Evolutionary conservation across 2,329 filamentous ascomycete genomes (phyloP).

Genomic region (Phyllosticta ampelicida): DNA sequence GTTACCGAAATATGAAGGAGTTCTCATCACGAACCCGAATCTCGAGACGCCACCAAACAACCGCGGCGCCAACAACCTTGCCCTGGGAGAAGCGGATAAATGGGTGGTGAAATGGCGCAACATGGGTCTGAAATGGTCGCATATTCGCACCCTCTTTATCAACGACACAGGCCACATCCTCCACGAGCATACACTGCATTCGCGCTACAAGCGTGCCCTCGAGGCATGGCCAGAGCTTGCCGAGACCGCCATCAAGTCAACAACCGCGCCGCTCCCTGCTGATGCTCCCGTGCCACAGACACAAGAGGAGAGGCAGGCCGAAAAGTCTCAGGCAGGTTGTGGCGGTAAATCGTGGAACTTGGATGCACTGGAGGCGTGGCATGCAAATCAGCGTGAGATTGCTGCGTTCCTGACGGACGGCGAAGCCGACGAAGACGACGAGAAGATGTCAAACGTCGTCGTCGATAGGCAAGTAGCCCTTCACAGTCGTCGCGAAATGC

Average conservation of each 20-base stretch:
- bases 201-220: background rate
- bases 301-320: background rate
- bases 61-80: background rate
- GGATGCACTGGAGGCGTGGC: background rate
- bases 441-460: background rate
- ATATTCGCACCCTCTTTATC: background rate
- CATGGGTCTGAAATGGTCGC: background rate
- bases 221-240: background rate
- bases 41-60: background rate
- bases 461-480: background rate
- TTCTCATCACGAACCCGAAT: background rate
- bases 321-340: background rate
- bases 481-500: background rate
- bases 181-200: background rate
- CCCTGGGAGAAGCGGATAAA: background rate
- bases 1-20: no score
- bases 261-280: background rate
- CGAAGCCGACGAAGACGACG: background rate
- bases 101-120: background rate
- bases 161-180: background rate
- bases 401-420: background rate
- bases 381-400: background rate
- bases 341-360: conserved; percentile 4
- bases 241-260: background rate
- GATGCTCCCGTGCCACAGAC: background rate